Conservation (phyloP, 495 filamentous ascomycete genomes). For the Evernia prunastri region DNA sequence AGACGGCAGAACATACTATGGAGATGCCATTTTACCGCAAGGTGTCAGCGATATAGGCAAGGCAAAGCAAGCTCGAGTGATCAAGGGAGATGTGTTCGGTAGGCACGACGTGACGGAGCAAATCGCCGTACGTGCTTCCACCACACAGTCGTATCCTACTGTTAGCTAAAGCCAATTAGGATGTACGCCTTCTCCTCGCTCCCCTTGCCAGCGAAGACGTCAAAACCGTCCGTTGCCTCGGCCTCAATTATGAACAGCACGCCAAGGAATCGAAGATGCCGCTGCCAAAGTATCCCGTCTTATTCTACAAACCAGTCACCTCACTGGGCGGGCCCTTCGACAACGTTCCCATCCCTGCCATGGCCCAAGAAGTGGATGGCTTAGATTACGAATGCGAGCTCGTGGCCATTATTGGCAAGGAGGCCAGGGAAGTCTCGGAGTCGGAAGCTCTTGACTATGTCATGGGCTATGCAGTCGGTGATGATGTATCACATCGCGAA, state of each 20-base stretch:
- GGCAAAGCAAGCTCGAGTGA: slow-evolving; percentile 58
- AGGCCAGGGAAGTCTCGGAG: slow-evolving; percentile 60
- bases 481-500: slow-evolving; percentile 78
- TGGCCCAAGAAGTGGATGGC: slow-evolving; percentile 54
- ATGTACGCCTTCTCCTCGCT: slow-evolving; percentile 60
- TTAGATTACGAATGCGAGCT: slow-evolving; percentile 86
- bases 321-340: slow-evolving; percentile 64
- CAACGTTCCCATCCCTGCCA: slow-evolving; percentile 55
- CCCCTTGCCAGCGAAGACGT: slow-evolving; percentile 64
- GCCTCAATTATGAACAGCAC: slow-evolving; percentile 76
- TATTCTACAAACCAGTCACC: slow-evolving; percentile 81
- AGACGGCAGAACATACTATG: slow-evolving; percentile 72
- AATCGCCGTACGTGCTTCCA: slow-evolving; percentile 34
- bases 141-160: not conserved
- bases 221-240: slow-evolving; percentile 69
- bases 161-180: slow-evolving; percentile 29
- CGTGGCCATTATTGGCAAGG: slow-evolving; percentile 68
- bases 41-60: slow-evolving; percentile 62
- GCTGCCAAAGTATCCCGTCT: slow-evolving; percentile 66
- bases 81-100: slow-evolving; percentile 69
- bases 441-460: slow-evolving; percentile 64
- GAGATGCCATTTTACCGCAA: slow-evolving; percentile 69
- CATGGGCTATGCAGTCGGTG: slow-evolving; percentile 72
- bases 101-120: slow-evolving; percentile 64
- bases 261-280: slow-evolving; percentile 66